A percentile compares a stretch with the other conserved stretches of the same genome.
Conservation (phyloP, 805 yeast species). For the Pichia californica region DNA sequence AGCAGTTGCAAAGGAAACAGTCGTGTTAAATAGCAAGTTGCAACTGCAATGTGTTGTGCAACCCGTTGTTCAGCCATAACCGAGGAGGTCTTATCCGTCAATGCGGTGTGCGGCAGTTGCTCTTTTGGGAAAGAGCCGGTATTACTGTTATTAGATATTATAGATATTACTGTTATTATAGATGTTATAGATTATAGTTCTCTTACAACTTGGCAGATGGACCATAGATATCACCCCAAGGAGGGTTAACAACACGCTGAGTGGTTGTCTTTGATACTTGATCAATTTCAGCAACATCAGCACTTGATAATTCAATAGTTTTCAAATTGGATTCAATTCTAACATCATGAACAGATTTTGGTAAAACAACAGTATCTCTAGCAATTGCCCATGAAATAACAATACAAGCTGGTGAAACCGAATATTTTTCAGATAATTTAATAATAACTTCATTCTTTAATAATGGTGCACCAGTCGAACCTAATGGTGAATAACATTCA, state of each 20-base stretch:
- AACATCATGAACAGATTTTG: conserved; percentile 40
- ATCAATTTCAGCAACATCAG: conserved; percentile 24
- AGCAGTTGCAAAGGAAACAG: no score
- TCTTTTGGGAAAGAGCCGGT: no score
- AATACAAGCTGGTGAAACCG: conserved; percentile 42
- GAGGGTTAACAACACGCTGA: conserved; percentile 6
- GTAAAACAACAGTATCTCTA: conserved; percentile 49
- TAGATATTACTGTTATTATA: no score
- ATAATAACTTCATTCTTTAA: conserved; percentile 37
- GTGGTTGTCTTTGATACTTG: conserved; percentile 3
- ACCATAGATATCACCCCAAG: conserved; percentile 8
- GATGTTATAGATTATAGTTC: no score
- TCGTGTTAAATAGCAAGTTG: no score
- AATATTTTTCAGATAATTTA: conserved; percentile 38
- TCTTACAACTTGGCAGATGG: neutral
- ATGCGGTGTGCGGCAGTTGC: no score
- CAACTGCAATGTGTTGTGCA: no score
- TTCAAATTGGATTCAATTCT: conserved; percentile 38
- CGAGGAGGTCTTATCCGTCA: no score
- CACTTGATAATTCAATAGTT: conserved; percentile 29
- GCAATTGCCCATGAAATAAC: conserved; percentile 53
- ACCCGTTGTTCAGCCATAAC: no score
- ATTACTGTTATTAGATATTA: no score
- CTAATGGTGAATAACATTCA: conserved; percentile 78
- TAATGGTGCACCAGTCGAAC: conserved; percentile 50